Evolutionary conservation across 164 flowering plant genomes (phyloP), one percentile per base, ranked within the genome.

Genomic region (Aristolochia fimbriata): DNA sequence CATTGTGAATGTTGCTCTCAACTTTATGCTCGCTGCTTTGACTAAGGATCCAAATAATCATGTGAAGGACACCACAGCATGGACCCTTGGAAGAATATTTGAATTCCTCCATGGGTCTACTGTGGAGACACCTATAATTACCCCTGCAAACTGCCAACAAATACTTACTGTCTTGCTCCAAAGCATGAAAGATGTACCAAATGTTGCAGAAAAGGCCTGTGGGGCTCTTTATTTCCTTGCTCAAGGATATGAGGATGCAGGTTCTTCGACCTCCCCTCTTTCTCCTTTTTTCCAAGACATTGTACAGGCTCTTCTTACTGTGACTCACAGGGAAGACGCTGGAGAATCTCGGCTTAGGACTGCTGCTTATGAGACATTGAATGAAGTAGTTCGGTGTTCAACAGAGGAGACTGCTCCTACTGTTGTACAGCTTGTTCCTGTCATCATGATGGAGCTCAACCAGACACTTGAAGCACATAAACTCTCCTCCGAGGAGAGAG

Each of bases 191-290:
- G 87, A 82, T 67, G 81, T 73, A 25, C 84, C 84, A 46, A 80
- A 80, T 72, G 84, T 78, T 72, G 84, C 84, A 46, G 87, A 82
- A 68, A 82, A 80, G 65, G 83, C 82, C 11, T 78, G 87, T 67
- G 87, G 87, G 37, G 87, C 87, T 54, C 78, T 82, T 23, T 80
- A 82, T 72, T 82, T 82, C 59, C 80, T 82, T 50, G 84, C 84
- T 33, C 87, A 82, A 74, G 87, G 87, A 52, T 82, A 73, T 47
- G 84, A 82, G 70, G 82, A 80, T 63, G 67, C 43, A 21, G 70
- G 64, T 16, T 61, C 43, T 37, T 37, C 81, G 15, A 55, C 76
- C 11, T 68, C 80, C 41, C 84, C 78, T 0, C 63, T 82, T 43
- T 65, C 83, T 13, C 81, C 87, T 2, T 80, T 71, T 60, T 78